phyloP scores from a whole-genome alignment of 2,329 filamentous ascomycete species.

The Diaporthe vexans region DNA sequence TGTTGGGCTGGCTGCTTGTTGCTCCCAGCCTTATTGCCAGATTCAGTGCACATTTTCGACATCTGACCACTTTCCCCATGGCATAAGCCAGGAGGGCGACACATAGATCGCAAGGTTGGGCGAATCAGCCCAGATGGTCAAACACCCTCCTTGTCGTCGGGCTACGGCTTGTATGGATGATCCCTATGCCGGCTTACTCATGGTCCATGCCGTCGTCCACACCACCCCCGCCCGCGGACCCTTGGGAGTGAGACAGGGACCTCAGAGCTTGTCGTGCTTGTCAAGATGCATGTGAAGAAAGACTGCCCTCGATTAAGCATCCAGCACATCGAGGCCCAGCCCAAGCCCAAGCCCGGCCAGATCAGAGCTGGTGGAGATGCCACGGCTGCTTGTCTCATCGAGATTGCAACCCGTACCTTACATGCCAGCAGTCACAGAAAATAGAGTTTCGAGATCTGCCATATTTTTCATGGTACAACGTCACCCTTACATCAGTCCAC shows the following conservation, averaged over 20 bases:
- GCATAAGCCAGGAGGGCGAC: background rate
- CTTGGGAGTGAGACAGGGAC: constrained; percentile 1
- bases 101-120: background rate
- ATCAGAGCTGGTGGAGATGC: constrained; percentile 15
- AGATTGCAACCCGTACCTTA: constrained; percentile 16
- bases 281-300: constrained; percentile 5
- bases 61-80: background rate
- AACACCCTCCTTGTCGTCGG: constrained; percentile 20
- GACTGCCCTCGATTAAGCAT: background rate
- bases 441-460: constrained; percentile 27
- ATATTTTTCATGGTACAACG: constrained; percentile 4
- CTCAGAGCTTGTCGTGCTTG: background rate
- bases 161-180: constrained; percentile 1
- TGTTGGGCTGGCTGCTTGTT: background rate
- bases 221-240: background rate
- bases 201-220: constrained; percentile 8
- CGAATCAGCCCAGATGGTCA: constrained; percentile 12
- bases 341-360: background rate
- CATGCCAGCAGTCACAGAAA: constrained; percentile 25
- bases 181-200: constrained; percentile 21
- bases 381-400: constrained; percentile 25
- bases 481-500: constrained; percentile 24
- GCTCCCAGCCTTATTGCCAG: background rate
- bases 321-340: background rate
- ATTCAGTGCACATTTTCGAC: background rate